These are phyloP conservation scores for Kodamaea restingae DNA, from an alignment of 805 yeast genomes.

Conservation along the genomic window DNA sequence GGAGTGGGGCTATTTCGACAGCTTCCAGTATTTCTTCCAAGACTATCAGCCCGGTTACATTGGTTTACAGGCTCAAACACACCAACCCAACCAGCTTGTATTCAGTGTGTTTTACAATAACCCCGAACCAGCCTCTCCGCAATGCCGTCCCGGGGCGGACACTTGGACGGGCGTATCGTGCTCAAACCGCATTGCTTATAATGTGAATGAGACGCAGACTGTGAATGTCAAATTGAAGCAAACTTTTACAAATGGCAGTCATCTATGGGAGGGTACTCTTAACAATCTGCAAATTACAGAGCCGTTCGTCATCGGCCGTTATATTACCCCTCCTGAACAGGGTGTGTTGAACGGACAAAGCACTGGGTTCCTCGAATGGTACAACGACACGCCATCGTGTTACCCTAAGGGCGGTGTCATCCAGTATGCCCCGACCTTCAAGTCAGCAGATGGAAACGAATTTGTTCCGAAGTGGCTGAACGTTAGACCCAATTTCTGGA, in stretches of 20 bases:
- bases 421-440: constrained; percentile 3
- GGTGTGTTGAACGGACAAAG: constrained; percentile 2
- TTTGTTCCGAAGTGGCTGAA: neutral
- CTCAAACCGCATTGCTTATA: neutral
- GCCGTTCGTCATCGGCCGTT: constrained; percentile 1
- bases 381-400: neutral
- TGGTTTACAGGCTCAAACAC: constrained; percentile 1
- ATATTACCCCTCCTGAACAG: neutral
- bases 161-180: constrained; percentile 8
- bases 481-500: neutral
- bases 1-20: too few relatives aligned
- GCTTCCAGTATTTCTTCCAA: too few relatives aligned
- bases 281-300: neutral
- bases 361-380: constrained; percentile 1
- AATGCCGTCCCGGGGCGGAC: constrained; percentile 10
- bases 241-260: constrained; percentile 1
- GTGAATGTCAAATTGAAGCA: neutral
- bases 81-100: constrained; percentile 4
- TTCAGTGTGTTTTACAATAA: constrained; percentile 10
- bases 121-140: constrained; percentile 2
- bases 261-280: constrained; percentile 3
- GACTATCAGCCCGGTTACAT: neutral
- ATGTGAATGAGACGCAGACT: neutral
- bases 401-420: neutral
- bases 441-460: neutral